These are phyloP conservation scores for Termitomyces sp. DNA, from an alignment of 768 basidiomycete species.

Conservation along the genomic window DNA sequence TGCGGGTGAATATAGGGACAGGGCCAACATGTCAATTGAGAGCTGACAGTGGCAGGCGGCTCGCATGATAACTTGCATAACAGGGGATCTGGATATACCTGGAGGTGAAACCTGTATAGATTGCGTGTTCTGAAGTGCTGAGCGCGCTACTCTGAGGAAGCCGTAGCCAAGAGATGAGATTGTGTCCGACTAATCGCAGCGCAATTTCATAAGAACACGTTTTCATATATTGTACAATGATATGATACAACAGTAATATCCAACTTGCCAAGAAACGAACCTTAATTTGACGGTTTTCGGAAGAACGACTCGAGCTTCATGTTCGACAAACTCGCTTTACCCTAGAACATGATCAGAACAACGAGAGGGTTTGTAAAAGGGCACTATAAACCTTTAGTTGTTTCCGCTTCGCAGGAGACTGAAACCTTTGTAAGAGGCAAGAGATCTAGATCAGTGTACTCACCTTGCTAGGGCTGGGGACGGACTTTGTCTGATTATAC, in stretches of 20 bases:
- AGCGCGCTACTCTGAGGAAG: no score
- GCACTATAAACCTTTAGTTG: not conserved
- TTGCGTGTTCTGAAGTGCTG: no score
- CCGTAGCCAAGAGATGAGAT: no score
- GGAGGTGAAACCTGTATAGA: no score
- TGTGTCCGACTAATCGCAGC: no score
- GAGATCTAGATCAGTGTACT: not conserved
- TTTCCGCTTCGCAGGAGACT: conserved; percentile 2
- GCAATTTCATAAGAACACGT: no score
- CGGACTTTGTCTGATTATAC: not conserved
- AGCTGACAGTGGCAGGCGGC: no score
- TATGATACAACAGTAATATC: not conserved
- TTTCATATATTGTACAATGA: not conserved
- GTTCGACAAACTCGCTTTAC: not conserved
- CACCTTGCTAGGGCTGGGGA: conserved; percentile 2
- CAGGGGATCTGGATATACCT: no score
- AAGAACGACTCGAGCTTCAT: conserved; percentile 4
- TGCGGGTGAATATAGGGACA: no score
- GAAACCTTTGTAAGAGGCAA: not conserved
- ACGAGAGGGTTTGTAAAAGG: not conserved
- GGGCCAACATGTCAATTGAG: no score
- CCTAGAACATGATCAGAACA: not conserved
- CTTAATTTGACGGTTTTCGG: not conserved
- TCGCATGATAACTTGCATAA: no score
- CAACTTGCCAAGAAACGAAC: not conserved